phyloP scores from a whole-genome alignment of 148 eudicot genomes.

The Fagopyrum homotropicum region DNA sequence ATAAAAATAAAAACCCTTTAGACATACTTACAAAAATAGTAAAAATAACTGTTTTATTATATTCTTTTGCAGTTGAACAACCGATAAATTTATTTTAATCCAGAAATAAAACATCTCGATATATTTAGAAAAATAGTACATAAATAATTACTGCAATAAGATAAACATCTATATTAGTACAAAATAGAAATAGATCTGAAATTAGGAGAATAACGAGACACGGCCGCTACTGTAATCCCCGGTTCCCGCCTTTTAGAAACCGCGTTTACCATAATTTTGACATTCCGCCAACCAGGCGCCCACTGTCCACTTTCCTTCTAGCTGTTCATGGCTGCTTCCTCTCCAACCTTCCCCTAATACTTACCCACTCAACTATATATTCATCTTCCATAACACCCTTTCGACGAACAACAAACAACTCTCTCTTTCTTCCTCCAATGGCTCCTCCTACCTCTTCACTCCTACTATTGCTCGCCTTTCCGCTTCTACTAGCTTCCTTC shows the following conservation, averaged over 20 bases:
- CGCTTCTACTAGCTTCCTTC: conserved; percentile 6
- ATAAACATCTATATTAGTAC: too few relatives aligned
- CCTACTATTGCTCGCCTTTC: neutral
- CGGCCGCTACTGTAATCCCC: too few relatives aligned
- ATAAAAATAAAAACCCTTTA: too few relatives aligned
- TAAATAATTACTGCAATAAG: too few relatives aligned
- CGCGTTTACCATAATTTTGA: neutral
- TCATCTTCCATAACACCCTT: neutral
- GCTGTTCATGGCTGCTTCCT: conserved; percentile 9
- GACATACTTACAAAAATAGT: too few relatives aligned
- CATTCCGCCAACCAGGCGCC: neutral
- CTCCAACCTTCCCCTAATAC: neutral
- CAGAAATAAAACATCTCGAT: too few relatives aligned
- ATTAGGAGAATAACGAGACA: too few relatives aligned
- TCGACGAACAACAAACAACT: neutral
- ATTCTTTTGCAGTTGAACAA: too few relatives aligned
- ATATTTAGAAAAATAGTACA: too few relatives aligned
- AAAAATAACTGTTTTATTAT: too few relatives aligned
- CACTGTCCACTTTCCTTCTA: neutral
- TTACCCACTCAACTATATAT: neutral
- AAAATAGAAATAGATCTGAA: too few relatives aligned
- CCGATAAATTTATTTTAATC: too few relatives aligned
- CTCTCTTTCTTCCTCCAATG: neutral
- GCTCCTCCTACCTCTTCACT: neutral
- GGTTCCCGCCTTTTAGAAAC: neutral